Percentiles rank a stretch among this genome's conserved stretches.
phyloP scores from a whole-genome alignment of 108 stramenopile species.

The Asterionellopsis glacialis region DNA sequence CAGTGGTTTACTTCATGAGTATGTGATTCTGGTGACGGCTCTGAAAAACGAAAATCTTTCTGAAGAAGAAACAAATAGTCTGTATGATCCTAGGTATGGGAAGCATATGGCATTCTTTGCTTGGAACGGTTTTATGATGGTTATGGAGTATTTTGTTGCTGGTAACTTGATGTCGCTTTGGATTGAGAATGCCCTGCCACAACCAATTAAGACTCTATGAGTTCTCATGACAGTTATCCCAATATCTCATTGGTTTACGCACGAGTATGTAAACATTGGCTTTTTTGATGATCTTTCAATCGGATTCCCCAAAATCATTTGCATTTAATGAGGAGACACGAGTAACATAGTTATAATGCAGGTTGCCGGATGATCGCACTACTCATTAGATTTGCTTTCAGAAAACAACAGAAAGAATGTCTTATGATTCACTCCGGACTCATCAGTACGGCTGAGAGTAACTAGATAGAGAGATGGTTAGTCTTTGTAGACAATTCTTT shows the following conservation, averaged over 20 bases:
- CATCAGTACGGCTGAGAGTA: too few species aligned
- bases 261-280: conserved; percentile 41
- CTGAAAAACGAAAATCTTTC: not conserved
- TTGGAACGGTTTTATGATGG: conserved; percentile 58
- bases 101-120: conserved; percentile 52
- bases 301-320: conserved; percentile 11
- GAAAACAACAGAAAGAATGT: too few species aligned
- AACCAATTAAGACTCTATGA: conserved; percentile 25
- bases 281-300: conserved; percentile 41
- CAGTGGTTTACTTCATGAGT: conserved; percentile 69
- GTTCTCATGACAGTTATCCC: conserved; percentile 46
- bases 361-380: too few species aligned
- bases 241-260: conserved; percentile 54
- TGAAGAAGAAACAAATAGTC: not conserved
- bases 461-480: too few species aligned
- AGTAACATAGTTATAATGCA: too few species aligned
- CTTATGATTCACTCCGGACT: too few species aligned
- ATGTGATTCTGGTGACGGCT: conserved; percentile 2
- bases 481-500: too few species aligned
- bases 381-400: too few species aligned
- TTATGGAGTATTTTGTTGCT: conserved; percentile 33
- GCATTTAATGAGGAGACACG: too few species aligned
- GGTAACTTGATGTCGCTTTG: conserved; percentile 7
- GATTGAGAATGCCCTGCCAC: conserved; percentile 30
- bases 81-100: conserved; percentile 28